A percentile compares a stretch with the other conserved stretches of the same genome.
Conservation (phyloP, 345 rosid genomes). For the Brassica juncea region DNA sequence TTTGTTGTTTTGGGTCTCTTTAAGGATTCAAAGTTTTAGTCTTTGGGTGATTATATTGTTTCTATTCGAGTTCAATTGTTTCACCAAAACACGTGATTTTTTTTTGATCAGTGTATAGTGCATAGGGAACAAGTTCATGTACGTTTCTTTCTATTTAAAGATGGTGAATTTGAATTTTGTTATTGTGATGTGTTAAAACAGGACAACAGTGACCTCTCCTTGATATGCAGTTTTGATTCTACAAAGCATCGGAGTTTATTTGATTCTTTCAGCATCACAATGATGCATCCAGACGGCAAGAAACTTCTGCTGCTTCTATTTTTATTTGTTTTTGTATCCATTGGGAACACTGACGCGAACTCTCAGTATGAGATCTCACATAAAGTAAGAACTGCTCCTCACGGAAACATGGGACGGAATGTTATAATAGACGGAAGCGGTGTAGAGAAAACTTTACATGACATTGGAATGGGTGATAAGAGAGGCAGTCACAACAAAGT, state of each 20-base stretch:
- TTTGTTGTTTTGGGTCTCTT: conserved; percentile 15
- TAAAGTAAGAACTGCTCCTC: conserved; percentile 64
- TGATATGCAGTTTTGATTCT: conserved; percentile 33
- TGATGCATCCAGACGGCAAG: conserved; percentile 21
- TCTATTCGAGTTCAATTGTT: neutral
- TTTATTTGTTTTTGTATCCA: conserved; percentile 21
- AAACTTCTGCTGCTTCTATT: conserved; percentile 29
- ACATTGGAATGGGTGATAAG: conserved; percentile 49
- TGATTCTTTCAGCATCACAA: conserved; percentile 19
- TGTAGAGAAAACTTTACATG: conserved; percentile 49
- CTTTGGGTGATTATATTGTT: neutral
- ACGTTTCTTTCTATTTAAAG: neutral
- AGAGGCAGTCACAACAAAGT: conserved; percentile 61
- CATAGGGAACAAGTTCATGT: too few relatives aligned
- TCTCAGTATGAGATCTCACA: conserved; percentile 45
- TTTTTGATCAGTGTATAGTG: too few relatives aligned
- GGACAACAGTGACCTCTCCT: conserved; percentile 13
- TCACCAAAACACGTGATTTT: too few relatives aligned
- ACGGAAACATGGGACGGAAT: conserved; percentile 52
- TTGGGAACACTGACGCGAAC: conserved; percentile 45
- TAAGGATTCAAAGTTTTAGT: neutral
- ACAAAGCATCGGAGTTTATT: conserved; percentile 12
- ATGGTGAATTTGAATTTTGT: neutral
- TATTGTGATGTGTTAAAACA: neutral
- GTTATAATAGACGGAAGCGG: conserved; percentile 76